These are phyloP conservation scores for Cladosporium velox DNA, from an alignment of 2,329 filamentous ascomycete species.

Conservation along the genomic window DNA sequence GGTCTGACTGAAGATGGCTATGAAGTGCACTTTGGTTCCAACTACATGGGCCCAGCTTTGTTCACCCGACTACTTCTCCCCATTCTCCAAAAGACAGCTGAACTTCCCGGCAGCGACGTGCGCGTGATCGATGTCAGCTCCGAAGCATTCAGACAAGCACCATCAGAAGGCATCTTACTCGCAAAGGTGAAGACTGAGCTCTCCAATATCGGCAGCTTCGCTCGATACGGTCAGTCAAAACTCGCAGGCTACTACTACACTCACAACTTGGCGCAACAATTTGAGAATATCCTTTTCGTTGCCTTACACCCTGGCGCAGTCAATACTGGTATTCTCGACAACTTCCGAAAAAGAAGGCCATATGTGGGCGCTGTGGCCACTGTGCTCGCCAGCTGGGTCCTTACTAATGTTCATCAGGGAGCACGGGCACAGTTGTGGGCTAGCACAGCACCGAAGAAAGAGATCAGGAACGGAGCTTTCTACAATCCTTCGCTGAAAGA, in stretches of 20 bases:
- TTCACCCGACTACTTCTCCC: slow-evolving; percentile 36
- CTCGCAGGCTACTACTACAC: background rate
- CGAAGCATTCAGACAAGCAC: slow-evolving; percentile 28
- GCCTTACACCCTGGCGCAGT: background rate
- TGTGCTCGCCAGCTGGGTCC: background rate
- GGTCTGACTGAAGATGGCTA: slow-evolving; percentile 34
- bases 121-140: slow-evolving; percentile 36
- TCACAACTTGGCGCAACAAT: background rate
- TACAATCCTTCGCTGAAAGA: background rate
- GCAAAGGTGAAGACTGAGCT: background rate
- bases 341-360: background rate
- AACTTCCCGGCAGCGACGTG: slow-evolving; percentile 26
- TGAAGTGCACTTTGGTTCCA: slow-evolving; percentile 39
- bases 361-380: background rate
- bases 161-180: background rate
- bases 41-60: slow-evolving; percentile 39
- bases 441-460: background rate
- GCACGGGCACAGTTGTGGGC: background rate
- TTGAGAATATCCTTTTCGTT: background rate
- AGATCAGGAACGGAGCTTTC: background rate
- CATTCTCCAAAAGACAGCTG: slow-evolving; percentile 31
- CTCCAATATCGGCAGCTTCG: background rate
- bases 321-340: background rate
- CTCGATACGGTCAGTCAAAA: background rate
- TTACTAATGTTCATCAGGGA: background rate